These are phyloP conservation scores for Penicillium sclerotiorum DNA, from an alignment of 2,329 filamentous ascomycete species.

Conservation along the genomic window DNA sequence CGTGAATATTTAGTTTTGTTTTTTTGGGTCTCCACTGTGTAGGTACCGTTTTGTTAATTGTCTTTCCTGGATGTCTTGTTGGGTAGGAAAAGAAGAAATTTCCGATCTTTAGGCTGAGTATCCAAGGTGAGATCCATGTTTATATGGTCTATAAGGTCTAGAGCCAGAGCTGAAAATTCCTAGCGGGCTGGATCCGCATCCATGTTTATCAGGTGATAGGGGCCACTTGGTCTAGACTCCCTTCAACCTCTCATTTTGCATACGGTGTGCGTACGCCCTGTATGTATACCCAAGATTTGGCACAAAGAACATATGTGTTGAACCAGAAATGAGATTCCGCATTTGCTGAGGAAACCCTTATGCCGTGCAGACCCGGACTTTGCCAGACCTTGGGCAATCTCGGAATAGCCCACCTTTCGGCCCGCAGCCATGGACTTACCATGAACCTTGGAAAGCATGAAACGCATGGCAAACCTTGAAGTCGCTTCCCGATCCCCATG, in stretches of 20 bases:
- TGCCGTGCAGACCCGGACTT: background rate
- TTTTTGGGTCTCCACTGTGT: too few species aligned
- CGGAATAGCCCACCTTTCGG: background rate
- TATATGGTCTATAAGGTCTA: too few species aligned
- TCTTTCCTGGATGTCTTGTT: too few species aligned
- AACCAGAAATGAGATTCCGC: too few species aligned
- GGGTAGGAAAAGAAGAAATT: too few species aligned
- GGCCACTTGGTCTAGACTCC: background rate
- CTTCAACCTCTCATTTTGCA: background rate
- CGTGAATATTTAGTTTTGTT: too few species aligned
- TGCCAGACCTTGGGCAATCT: background rate
- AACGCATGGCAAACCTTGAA: slow-evolving; percentile 19
- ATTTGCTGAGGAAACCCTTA: too few species aligned
- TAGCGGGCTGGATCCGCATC: background rate
- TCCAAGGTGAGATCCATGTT: too few species aligned
- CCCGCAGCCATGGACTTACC: slow-evolving; percentile 8
- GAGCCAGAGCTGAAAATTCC: slow-evolving; percentile 1
- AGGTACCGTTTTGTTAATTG: too few species aligned
- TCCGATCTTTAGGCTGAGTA: too few species aligned
- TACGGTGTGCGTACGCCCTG: too few species aligned
- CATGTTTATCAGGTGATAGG: slow-evolving; percentile 6
- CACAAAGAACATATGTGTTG: too few species aligned
- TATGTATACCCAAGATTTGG: slow-evolving; percentile 13
- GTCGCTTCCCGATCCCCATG: slow-evolving; percentile 6
- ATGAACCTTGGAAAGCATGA: background rate